Base-by-base conservation (phyloP, 257 asterid species). In the Jaltomata sinuosa region DNA sequence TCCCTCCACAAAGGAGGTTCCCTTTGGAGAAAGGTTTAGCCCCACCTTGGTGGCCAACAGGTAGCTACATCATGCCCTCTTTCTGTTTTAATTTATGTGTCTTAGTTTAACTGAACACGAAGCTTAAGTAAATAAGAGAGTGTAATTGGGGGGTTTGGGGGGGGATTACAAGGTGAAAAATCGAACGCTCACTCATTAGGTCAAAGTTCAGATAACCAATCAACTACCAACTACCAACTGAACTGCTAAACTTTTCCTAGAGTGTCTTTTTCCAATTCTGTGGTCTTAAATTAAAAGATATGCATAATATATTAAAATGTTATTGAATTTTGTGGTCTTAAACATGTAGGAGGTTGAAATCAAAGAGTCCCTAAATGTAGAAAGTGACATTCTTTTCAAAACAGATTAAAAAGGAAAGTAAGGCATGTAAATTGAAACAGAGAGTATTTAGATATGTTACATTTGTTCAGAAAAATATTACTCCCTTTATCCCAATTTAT, bases 31-130 rank as follows among this genome's bases (percentile, higher is more conserved):
- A 88, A 84, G 92, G 94, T 2, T 15, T 86, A 64, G 87, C 90
- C 0, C 94, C 94, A 7, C 94, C 93, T 25, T 91, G 94, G 94
- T 91, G 94, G 93, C 94, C 94, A 61, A 61, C 68, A 61, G 71
- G 71, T 62, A 62, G 71, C 38, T 27, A 62, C 2, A 12, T 29
- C 69, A 62, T 6, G 3, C 34, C 25, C 3, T 27, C 9, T 12
- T 0, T 3, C 5, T 3, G 0, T 29, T 5, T 62, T 21, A 62
- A 62, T 62, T 27, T 62, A 6, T 27, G 11, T 29, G n/a, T 62
- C 38, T 62, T 27, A 62, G 5, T 62, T 62, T 25, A 11, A 25
- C 3, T 61, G 1, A 22, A 11, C 1, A 59, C 7, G 2, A 8
- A 25, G 0, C 25, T 61, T 1, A 25, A 25, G 22, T 53, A 19